These are phyloP conservation scores for Dioscorea alata DNA, from an alignment of 106 monocot species.

Conservation along the genomic window DNA sequence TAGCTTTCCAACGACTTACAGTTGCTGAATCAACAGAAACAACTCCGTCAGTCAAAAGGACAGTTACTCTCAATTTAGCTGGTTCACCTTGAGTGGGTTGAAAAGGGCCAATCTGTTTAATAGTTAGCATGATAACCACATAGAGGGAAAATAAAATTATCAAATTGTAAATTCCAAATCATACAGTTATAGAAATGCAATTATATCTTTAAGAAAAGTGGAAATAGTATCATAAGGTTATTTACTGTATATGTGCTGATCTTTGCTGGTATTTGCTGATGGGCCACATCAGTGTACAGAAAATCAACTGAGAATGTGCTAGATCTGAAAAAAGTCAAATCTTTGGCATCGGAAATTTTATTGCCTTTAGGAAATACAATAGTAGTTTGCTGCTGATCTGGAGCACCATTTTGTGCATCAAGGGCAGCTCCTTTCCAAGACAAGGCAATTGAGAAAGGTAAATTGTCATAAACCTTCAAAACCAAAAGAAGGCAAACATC, in stretches of 20 bases:
- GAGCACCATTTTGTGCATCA: slow-evolving; percentile 35
- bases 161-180: too few relatives aligned
- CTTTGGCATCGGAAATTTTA: slow-evolving; percentile 45
- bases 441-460: slow-evolving; percentile 75
- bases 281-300: slow-evolving; percentile 38
- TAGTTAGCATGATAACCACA: too few relatives aligned
- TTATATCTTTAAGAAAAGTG: neutral
- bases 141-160: too few relatives aligned
- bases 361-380: slow-evolving; percentile 81
- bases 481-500: neutral
- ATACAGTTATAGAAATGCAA: neutral
- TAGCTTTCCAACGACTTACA: slow-evolving; percentile 38
- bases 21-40: slow-evolving; percentile 79
- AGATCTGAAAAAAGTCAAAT: slow-evolving; percentile 41
- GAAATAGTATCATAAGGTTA: neutral
- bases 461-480: slow-evolving; percentile 76
- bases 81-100: slow-evolving; percentile 51
- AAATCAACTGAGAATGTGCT: slow-evolving; percentile 63
- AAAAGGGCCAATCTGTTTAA: slow-evolving; percentile 89
- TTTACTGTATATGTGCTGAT: slow-evolving; percentile 83
- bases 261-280: slow-evolving; percentile 31
- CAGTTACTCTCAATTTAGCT: slow-evolving; percentile 81
- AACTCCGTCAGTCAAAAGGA: slow-evolving; percentile 78
- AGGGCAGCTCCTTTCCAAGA: slow-evolving; percentile 61
- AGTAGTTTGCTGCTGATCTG: slow-evolving; percentile 36